Evolutionary conservation across 1,139 yeast species (phyloP).

Genomic region (Trichomonascaceae sp.): DNA sequence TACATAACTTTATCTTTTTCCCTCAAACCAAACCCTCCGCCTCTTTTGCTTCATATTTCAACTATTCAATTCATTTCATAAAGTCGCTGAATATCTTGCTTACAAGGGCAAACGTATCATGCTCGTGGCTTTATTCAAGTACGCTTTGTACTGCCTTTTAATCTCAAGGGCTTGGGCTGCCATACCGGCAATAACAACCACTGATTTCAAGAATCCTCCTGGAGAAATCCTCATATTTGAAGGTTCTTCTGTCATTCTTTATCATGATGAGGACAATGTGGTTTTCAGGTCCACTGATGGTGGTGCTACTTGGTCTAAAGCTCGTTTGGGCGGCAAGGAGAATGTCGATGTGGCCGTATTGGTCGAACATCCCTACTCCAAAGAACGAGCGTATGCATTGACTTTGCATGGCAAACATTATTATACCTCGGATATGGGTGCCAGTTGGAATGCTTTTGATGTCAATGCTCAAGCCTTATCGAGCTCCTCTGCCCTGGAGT

Average conservation of each 20-base stretch:
- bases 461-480: conserved; percentile 24
- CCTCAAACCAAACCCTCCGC: too few species aligned
- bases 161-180: neutral
- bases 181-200: conserved; percentile 11
- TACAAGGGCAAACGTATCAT: neutral
- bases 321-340: conserved; percentile 29
- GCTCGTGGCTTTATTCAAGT: neutral
- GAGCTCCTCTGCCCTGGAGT: conserved; percentile 26
- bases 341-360: conserved; percentile 32
- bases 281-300: conserved; percentile 49
- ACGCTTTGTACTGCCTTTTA: neutral
- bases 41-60: too few species aligned
- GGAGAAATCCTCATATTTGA: conserved; percentile 35
- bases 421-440: conserved; percentile 53
- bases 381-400: conserved; percentile 49
- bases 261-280: conserved; percentile 27
- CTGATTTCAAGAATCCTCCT: conserved; percentile 11
- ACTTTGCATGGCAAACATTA: conserved; percentile 40
- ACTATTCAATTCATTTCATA: too few species aligned
- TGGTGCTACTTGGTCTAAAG: conserved; percentile 49
- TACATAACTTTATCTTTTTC: too few species aligned
- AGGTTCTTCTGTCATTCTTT: conserved; percentile 33
- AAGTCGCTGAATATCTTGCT: neutral
- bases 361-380: conserved; percentile 42
- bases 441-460: conserved; percentile 47